phyloP scores from a whole-genome alignment of 495 filamentous ascomycete species.

The Hypoxylon trugodes region DNA sequence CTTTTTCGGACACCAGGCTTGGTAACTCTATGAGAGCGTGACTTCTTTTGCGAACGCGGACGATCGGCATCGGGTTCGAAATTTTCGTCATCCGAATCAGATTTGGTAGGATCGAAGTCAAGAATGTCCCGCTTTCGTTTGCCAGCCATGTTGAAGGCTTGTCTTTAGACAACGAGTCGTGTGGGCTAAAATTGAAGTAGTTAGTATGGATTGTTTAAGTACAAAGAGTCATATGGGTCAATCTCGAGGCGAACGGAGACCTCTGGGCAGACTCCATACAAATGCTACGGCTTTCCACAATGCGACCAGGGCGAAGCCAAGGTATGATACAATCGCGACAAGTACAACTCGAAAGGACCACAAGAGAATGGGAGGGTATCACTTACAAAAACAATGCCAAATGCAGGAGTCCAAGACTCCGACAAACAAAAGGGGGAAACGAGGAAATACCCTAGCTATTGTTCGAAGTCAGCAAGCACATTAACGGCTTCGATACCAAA shows the following conservation, averaged over 20 bases:
- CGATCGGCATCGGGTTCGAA: slow-evolving; percentile 64
- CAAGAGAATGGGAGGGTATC: background rate
- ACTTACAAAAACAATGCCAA: no score
- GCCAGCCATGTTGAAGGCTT: slow-evolving; percentile 51
- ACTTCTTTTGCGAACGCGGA: slow-evolving; percentile 55
- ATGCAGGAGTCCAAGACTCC: no score
- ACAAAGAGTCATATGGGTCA: no score
- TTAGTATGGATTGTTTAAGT: slow-evolving; percentile 1
- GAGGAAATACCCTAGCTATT: no score
- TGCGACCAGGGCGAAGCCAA: background rate
- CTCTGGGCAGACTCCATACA: background rate
- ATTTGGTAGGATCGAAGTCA: slow-evolving; percentile 82
- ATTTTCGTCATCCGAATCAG: slow-evolving; percentile 84
- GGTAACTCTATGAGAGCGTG: slow-evolving; percentile 40
- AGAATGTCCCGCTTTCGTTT: slow-evolving; percentile 70
- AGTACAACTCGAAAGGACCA: background rate
- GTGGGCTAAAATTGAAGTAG: background rate
- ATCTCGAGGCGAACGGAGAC: background rate
- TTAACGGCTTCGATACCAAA: background rate
- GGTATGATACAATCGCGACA: background rate
- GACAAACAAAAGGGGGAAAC: background rate
- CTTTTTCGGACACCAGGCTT: slow-evolving; percentile 51
- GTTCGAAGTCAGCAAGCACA: background rate
- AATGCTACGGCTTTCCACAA: background rate
- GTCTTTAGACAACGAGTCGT: background rate